Conservation (phyloP, 768 basidiomycete species). For the Boletellus emodensis region DNA sequence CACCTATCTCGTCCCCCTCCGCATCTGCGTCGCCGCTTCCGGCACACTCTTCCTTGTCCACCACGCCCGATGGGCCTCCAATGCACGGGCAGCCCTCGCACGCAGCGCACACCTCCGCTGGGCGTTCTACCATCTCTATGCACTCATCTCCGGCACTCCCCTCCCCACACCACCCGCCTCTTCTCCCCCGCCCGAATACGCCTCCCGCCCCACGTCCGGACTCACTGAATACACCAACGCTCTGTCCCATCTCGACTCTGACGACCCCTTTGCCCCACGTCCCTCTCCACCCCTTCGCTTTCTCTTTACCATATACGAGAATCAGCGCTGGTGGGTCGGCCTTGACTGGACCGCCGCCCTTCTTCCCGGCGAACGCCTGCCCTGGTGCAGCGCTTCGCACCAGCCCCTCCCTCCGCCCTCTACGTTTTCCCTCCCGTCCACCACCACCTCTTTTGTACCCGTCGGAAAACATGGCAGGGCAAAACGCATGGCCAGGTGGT, state of each 20-base stretch:
- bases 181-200: slow-evolving; percentile 30
- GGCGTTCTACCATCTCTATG: slow-evolving; percentile 48
- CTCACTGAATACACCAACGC: slow-evolving; percentile 17
- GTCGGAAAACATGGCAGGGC: slow-evolving; percentile 46
- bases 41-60: slow-evolving; percentile 60
- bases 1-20: slow-evolving; percentile 59
- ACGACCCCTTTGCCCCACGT: slow-evolving; percentile 13
- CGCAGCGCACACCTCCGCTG: slow-evolving; percentile 69
- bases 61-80: slow-evolving; percentile 63
- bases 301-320: slow-evolving; percentile 88
- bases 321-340: slow-evolving; percentile 97
- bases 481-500: slow-evolving; percentile 77
- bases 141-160: slow-evolving; percentile 52
- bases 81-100: slow-evolving; percentile 53
- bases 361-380: slow-evolving; percentile 83
- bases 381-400: slow-evolving; percentile 68
- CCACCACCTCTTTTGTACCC: slow-evolving; percentile 54
- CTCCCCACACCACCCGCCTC: slow-evolving; percentile 38
- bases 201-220: slow-evolving; percentile 23
- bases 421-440: slow-evolving; percentile 62
- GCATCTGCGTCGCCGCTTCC: slow-evolving; percentile 52
- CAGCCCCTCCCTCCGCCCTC: slow-evolving; percentile 65
- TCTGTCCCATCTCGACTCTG: slow-evolving; percentile 4
- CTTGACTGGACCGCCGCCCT: slow-evolving; percentile 95
- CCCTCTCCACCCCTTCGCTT: slow-evolving; percentile 52